Evolutionary conservation across 305 asterid species (phyloP), one percentile per base, ranked within the genome.

Genomic region (Fraxinus nigra): DNA sequence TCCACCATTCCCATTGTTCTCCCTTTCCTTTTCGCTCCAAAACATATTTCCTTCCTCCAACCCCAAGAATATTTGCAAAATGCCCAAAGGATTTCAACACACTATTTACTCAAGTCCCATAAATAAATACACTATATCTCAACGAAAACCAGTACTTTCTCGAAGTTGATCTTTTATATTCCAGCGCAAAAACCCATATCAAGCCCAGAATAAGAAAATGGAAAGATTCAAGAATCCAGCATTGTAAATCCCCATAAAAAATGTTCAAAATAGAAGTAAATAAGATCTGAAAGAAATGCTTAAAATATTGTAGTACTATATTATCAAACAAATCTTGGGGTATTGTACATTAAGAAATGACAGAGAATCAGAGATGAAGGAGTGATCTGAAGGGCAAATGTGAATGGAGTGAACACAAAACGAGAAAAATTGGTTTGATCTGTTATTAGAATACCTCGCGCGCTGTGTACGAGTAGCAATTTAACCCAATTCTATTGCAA

Each of bases 1-100:
- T 26, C 97, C 97, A 13, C 94, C 93, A 86, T 89, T 91, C 67
- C 91, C 91, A 79, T 76, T 85, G 22, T n/a, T 81, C n/a, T 28
- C 73, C 73, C 34, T 65, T 65, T 65, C 73, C 73, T 28, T 65
- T 28, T 20, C 73, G 16, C 73, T 26, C 73, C 73, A 65, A 65
- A 65, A 28, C 73, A 65, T 65, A 65, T 78, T 78, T 18, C 13
- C 32, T 34, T 28, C 26, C 46, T 78, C 80, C 14, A 65, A 24
- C 22, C 7, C 61, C 85, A 75, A 81, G 3, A 51, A 77, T 46
- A 78, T 3, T 40, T 43, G 30, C 51, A 16, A 37, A 72, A 26
- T 32, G 22, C 20, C 79, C n/a, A 40, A 30, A 72, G 75, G 24
- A 11, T 24, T 35, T 76, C 85, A 76, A 79, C 76, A 33, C 48